These are phyloP conservation scores for Cruciata laevipes DNA, from an alignment of 257 asterid genomes.

Conservation along the genomic window DNA sequence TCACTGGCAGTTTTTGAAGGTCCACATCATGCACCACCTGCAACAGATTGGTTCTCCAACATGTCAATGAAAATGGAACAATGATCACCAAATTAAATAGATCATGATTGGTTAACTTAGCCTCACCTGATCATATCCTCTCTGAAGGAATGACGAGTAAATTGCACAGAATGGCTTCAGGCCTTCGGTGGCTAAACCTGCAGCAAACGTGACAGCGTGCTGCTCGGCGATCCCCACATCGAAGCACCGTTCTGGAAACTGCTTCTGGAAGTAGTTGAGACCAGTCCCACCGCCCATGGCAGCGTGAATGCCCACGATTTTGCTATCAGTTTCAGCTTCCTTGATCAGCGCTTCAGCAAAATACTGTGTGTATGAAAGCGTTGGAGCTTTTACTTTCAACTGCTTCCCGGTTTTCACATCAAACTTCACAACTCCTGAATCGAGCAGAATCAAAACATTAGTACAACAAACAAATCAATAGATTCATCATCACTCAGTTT, in stretches of 20 bases:
- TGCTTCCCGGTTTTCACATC: conserved; percentile 76
- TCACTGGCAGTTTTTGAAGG: conserved; percentile 72
- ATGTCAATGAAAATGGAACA: no score
- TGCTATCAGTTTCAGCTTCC: conserved; percentile 62
- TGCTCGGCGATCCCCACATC: conserved; percentile 88
- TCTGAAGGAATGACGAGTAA: conserved; percentile 64
- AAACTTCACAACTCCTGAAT: conserved; percentile 68
- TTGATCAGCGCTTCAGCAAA: conserved; percentile 69
- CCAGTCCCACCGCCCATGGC: conserved; percentile 96
- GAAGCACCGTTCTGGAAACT: conserved; percentile 59
- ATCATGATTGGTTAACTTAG: conserved; percentile 18
- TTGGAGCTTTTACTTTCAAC: conserved; percentile 36
- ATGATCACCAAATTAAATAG: no score
- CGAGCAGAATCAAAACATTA: neutral
- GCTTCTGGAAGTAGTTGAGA: conserved; percentile 57
- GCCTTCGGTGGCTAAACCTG: conserved; percentile 78
- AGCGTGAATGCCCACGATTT: conserved; percentile 66
- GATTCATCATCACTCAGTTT: neutral
- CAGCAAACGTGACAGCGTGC: conserved; percentile 81
- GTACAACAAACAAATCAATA: neutral
- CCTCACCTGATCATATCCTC: conserved; percentile 74
- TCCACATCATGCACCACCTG: conserved; percentile 87
- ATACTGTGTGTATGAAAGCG: conserved; percentile 64
- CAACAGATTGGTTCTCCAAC: neutral
- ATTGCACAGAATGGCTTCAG: conserved; percentile 83